A percentile compares a stretch with the other conserved stretches of the same genome.
Evolutionary conservation across 768 basidiomycete species (phyloP).

Genomic region (Cubamyces sp.): DNA sequence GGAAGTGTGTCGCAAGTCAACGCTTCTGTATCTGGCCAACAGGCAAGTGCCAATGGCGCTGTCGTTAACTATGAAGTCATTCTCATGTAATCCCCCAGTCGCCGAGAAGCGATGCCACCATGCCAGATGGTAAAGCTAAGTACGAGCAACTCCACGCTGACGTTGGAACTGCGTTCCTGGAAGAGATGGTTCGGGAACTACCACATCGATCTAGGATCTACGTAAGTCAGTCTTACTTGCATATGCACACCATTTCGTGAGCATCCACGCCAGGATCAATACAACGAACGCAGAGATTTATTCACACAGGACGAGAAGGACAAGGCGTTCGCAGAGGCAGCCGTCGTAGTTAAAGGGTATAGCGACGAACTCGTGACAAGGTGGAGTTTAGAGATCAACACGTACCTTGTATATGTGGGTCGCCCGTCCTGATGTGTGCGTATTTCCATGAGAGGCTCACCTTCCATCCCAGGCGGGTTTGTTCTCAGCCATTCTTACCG

Average conservation of each 20-base stretch:
- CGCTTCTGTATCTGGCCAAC: too few species aligned
- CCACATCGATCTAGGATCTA: too few species aligned
- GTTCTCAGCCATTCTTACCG: slow-evolving; percentile 33
- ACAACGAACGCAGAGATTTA: background rate
- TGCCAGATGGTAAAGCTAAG: too few species aligned
- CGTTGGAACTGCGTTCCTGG: too few species aligned
- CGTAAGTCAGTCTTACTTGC: background rate
- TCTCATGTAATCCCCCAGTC: too few species aligned
- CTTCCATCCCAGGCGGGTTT: slow-evolving; percentile 29
- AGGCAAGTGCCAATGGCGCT: too few species aligned
- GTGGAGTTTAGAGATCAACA: slow-evolving; percentile 10
- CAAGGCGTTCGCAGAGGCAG: background rate
- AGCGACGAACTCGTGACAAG: slow-evolving; percentile 5
- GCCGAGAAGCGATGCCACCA: too few species aligned
- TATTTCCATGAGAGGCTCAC: too few species aligned
- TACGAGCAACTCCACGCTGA: too few species aligned
- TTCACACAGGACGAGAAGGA: slow-evolving; percentile 41
- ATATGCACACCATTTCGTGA: background rate
- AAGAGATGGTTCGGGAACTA: too few species aligned
- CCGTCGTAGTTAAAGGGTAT: slow-evolving; percentile 1
- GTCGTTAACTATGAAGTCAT: too few species aligned
- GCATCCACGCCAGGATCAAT: background rate
- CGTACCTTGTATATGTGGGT: slow-evolving; percentile 7
- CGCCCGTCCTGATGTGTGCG: background rate
- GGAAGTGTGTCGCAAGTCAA: too few species aligned